phyloP scores from a whole-genome alignment of 202 grass and related monocot genomes.

The Musa balbisiana region DNA sequence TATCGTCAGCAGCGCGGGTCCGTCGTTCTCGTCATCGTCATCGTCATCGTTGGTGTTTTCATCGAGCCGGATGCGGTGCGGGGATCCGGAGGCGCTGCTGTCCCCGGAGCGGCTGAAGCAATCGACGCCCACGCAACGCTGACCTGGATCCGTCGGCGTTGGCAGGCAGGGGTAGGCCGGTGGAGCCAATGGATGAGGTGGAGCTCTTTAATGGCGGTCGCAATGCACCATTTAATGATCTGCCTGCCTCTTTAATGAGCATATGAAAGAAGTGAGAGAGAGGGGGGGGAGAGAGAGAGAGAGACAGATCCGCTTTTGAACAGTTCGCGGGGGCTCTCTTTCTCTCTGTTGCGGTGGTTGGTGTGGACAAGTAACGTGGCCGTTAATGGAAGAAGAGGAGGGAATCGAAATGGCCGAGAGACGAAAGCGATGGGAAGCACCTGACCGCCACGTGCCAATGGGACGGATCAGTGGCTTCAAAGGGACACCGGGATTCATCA shows the following conservation, averaged over 20 bases:
- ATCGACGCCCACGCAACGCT: slow-evolving; percentile 25
- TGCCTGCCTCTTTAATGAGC: slow-evolving; percentile 19
- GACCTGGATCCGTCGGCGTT: background rate
- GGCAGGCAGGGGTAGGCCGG: slow-evolving; percentile 13
- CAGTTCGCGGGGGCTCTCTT: background rate
- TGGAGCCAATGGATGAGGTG: slow-evolving; percentile 6
- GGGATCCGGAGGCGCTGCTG: slow-evolving; percentile 86
- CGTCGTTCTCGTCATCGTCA: background rate
- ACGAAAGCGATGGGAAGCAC: background rate
- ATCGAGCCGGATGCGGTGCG: slow-evolving; percentile 70
- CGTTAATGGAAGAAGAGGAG: background rate
- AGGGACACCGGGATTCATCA: too few species aligned
- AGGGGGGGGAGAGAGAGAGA: background rate
- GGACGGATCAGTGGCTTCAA: background rate
- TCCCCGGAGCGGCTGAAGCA: slow-evolving; percentile 66
- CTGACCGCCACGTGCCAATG: background rate
- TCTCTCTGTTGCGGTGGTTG: background rate
- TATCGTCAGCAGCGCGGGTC: slow-evolving; percentile 17
- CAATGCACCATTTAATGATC: slow-evolving; percentile 30
- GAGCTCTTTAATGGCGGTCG: slow-evolving; percentile 48
- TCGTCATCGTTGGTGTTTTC: slow-evolving; percentile 13
- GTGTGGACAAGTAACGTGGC: background rate
- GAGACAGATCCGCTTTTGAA: background rate
- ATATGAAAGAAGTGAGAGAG: background rate
- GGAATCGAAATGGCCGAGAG: background rate